phyloP scores from a whole-genome alignment of 2,329 filamentous ascomycete genomes.

The Penicillium sp. region DNA sequence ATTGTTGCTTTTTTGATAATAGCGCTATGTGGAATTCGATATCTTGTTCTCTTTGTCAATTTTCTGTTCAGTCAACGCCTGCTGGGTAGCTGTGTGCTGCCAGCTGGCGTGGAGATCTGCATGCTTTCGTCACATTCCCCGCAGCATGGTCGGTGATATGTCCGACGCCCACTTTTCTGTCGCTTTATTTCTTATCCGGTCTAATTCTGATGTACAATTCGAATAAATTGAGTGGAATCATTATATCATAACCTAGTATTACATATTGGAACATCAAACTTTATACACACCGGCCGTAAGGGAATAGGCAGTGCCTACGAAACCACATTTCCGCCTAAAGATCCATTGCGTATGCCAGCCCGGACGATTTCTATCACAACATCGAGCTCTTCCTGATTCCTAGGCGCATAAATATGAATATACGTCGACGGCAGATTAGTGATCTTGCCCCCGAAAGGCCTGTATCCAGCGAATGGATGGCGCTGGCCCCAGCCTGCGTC shows the following conservation, averaged over 20 bases:
- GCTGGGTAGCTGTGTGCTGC: not conserved
- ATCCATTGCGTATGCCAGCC: constrained; percentile 52
- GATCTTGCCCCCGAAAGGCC: constrained; percentile 56
- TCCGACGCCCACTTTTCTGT: not conserved
- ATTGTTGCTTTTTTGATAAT: not conserved
- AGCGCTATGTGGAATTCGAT: not conserved
- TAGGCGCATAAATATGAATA: constrained; percentile 76
- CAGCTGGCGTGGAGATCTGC: not conserved
- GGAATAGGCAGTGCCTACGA: constrained; percentile 7
- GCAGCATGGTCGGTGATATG: not conserved
- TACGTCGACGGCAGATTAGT: constrained; percentile 69
- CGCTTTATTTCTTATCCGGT: too few species aligned
- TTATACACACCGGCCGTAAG: not conserved
- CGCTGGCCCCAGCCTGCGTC: constrained; percentile 65
- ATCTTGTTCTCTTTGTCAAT: too few species aligned
- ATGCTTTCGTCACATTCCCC: not conserved
- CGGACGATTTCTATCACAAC: constrained; percentile 66
- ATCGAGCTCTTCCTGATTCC: constrained; percentile 63
- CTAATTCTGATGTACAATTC: not conserved
- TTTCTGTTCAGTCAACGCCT: not conserved
- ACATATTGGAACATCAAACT: not conserved
- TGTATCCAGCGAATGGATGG: constrained; percentile 46
- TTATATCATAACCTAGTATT: not conserved
- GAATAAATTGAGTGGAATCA: not conserved
- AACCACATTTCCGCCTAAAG: not conserved